Conservation (phyloP, 805 yeast species). For the Wickerhamiella siamensis region DNA sequence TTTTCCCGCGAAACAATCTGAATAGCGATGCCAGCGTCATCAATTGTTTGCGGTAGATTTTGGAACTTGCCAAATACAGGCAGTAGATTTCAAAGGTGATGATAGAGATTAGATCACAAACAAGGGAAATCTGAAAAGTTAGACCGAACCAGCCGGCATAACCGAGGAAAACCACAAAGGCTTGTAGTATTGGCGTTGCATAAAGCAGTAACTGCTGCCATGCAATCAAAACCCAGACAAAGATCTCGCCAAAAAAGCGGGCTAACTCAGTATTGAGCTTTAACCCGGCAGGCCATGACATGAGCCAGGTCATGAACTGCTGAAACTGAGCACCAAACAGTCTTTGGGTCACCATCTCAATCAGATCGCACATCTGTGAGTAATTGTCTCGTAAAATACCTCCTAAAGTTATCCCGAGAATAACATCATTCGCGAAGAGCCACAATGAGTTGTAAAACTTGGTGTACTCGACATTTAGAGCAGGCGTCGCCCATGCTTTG, state of each 20-base stretch:
- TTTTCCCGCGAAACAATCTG: constrained; percentile 78
- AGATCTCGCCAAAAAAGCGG: constrained; percentile 69
- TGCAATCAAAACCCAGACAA: constrained; percentile 67
- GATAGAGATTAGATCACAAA: constrained; percentile 49
- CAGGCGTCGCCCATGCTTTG: constrained; percentile 28
- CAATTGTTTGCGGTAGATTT: constrained; percentile 64
- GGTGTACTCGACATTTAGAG: constrained; percentile 34
- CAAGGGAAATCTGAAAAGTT: constrained; percentile 51
- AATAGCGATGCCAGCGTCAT: constrained; percentile 56
- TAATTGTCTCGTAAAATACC: constrained; percentile 32
- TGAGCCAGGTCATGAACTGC: constrained; percentile 51
- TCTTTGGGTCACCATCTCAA: constrained; percentile 26
- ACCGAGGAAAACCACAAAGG: constrained; percentile 8
- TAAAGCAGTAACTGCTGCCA: constrained; percentile 30
- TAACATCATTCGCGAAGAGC: constrained; percentile 70
- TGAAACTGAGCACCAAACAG: constrained; percentile 34
- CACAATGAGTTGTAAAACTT: constrained; percentile 77
- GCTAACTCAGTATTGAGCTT: constrained; percentile 81
- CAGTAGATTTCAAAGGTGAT: constrained; percentile 58
- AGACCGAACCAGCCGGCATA: constrained; percentile 42
- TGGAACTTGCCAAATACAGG: constrained; percentile 66
- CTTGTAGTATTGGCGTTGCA: constrained; percentile 3
- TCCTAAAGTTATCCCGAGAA: constrained; percentile 54
- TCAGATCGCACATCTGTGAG: constrained; percentile 15
- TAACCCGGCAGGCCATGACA: constrained; percentile 86